Conservation (phyloP, 2,329 filamentous ascomycete genomes). For the Hirsutella minnesotensis region DNA sequence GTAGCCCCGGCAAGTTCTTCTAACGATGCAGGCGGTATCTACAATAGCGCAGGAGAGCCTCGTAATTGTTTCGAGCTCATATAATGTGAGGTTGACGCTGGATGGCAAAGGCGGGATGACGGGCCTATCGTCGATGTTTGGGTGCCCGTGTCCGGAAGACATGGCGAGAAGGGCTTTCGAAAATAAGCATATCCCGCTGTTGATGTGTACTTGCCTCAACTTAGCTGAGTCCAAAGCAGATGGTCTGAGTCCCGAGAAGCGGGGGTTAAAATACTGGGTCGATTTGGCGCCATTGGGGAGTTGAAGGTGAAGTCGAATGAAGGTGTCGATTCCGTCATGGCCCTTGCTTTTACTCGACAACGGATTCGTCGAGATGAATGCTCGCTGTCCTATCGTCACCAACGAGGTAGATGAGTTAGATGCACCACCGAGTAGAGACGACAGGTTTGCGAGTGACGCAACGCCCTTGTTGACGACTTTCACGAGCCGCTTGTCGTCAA, state of each 20-base stretch:
- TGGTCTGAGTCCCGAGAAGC: not conserved
- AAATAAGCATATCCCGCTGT: not conserved
- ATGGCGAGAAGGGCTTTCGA: not conserved
- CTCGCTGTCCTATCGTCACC: not conserved
- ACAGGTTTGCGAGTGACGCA: not conserved
- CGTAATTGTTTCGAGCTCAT: not conserved
- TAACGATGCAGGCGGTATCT: not conserved
- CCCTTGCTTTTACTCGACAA: not conserved
- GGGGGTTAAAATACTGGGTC: not conserved
- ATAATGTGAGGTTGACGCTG: not conserved
- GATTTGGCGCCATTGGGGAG: not conserved
- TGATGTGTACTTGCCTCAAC: not conserved
- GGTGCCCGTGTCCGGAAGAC: not conserved
- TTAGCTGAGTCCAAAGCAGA: not conserved
- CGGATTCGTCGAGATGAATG: not conserved
- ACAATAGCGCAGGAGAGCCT: not conserved
- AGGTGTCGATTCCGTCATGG: not conserved
- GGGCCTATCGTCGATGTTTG: not conserved
- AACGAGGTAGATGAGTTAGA: too few species aligned
- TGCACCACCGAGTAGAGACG: not conserved
- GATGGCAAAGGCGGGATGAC: not conserved
- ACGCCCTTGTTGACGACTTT: not conserved
- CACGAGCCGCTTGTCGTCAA: not conserved
- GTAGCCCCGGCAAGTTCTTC: too few species aligned
- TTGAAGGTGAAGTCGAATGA: not conserved